These are phyloP conservation scores for Rosa multiflora DNA, from an alignment of 306 rosid genomes.

Conservation along the genomic window DNA sequence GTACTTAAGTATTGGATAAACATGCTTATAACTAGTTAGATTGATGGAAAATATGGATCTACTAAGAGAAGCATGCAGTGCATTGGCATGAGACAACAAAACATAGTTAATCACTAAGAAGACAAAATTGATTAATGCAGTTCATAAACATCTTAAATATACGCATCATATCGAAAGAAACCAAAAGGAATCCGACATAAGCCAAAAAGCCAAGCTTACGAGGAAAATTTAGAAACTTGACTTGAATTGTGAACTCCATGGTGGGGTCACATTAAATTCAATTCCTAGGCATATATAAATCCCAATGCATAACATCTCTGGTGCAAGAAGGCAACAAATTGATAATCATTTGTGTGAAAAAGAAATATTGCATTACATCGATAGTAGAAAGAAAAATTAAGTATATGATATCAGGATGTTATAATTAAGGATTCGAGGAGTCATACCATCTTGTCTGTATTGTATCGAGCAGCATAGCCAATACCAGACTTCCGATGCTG, in stretches of 20 bases:
- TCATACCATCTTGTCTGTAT: conserved; percentile 87
- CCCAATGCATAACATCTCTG: background rate
- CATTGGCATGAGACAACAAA: background rate
- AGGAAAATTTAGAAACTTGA: background rate
- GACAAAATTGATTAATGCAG: background rate
- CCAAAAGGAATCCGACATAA: background rate
- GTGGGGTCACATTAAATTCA: background rate
- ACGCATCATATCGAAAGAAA: background rate
- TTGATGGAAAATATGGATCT: background rate
- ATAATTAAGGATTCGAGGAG: background rate
- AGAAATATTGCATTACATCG: background rate
- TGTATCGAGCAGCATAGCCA: conserved; percentile 94
- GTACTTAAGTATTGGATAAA: background rate
- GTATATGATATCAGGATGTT: background rate
- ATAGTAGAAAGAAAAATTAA: background rate
- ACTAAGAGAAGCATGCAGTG: background rate
- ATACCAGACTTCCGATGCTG: conserved; percentile 96
- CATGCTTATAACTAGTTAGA: background rate
- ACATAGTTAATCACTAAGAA: background rate
- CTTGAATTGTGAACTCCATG: background rate
- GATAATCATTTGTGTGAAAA: background rate
- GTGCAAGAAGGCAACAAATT: background rate
- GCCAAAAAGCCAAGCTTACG: background rate
- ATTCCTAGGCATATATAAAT: background rate
- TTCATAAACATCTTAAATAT: background rate